Evolutionary conservation across 2,329 filamentous ascomycete species (phyloP).

Genomic region (Aspergillus luchuensis): DNA sequence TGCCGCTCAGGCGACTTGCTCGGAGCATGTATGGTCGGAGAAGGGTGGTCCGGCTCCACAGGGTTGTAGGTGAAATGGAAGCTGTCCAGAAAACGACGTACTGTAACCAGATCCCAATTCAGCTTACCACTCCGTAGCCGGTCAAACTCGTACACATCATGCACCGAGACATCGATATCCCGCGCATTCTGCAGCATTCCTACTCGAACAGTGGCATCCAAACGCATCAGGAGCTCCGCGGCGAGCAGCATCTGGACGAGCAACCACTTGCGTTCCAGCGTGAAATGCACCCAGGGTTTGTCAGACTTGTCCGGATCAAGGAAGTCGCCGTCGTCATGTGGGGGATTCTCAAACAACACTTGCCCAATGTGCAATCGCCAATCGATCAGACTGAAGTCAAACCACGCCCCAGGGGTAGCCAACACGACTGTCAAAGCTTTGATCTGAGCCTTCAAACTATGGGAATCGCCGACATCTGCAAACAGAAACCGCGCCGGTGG

Average conservation of each 20-base stretch:
- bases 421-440: conserved; percentile 47
- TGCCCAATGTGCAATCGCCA: conserved; percentile 51
- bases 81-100: conserved; percentile 55
- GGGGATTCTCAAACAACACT: conserved; percentile 45
- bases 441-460: conserved; percentile 50
- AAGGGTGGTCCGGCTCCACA: conserved; percentile 10
- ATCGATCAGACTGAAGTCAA: conserved; percentile 50
- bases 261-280: conserved; percentile 54
- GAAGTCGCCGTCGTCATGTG: conserved; percentile 40
- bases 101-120: conserved; percentile 59
- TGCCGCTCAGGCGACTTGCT: conserved; percentile 13
- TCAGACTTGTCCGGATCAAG: conserved; percentile 18
- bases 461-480: conserved; percentile 26
- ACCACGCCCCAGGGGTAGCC: conserved; percentile 48
- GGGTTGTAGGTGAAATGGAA: conserved; percentile 42
- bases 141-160: conserved; percentile 50
- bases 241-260: conserved; percentile 58
- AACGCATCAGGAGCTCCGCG: conserved; percentile 56
- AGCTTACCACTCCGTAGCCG: conserved; percentile 53
- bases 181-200: conserved; percentile 44
- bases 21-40: conserved; percentile 5
- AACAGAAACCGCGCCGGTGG: conserved; percentile 35
- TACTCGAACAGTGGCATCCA: conserved; percentile 51
- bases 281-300: conserved; percentile 29
- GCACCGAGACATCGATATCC: conserved; percentile 43